Evolutionary conservation across 225 moss, liverwort and hornwort genomes (phyloP).

Genomic region (Pseudisothecium myosuroides): DNA sequence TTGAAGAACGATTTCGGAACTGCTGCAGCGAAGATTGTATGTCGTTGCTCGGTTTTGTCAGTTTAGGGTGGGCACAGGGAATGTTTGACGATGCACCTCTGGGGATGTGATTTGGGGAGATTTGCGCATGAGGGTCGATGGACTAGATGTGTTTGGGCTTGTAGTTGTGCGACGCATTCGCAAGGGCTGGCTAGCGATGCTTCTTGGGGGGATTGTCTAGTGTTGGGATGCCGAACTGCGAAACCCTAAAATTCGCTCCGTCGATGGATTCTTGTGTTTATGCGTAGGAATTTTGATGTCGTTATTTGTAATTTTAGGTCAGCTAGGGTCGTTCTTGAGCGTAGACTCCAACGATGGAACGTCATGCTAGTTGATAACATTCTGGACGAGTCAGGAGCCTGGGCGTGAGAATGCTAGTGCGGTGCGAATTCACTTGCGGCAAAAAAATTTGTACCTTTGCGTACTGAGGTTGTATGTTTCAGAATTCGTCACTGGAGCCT

Average conservation of each 20-base stretch:
- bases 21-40: neutral
- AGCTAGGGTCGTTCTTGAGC: neutral
- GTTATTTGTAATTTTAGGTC: neutral
- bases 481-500: neutral
- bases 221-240: neutral
- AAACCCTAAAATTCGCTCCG: neutral
- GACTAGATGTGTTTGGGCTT: neutral
- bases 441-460: neutral
- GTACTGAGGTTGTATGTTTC: neutral
- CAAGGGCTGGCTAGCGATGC: neutral
- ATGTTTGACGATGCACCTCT: neutral
- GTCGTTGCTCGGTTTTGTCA: neutral
- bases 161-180: neutral
- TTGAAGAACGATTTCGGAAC: neutral
- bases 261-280: neutral
- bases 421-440: neutral
- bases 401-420: neutral
- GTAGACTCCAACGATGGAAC: neutral
- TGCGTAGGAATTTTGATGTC: neutral
- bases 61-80: neutral
- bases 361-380: neutral
- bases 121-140: neutral
- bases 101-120: neutral
- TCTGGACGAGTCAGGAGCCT: neutral
- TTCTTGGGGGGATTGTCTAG: neutral